These are phyloP conservation scores for Poterioochromonas sp. DNA, from an alignment of 352 stramenopile genomes.

Conservation along the genomic window DNA sequence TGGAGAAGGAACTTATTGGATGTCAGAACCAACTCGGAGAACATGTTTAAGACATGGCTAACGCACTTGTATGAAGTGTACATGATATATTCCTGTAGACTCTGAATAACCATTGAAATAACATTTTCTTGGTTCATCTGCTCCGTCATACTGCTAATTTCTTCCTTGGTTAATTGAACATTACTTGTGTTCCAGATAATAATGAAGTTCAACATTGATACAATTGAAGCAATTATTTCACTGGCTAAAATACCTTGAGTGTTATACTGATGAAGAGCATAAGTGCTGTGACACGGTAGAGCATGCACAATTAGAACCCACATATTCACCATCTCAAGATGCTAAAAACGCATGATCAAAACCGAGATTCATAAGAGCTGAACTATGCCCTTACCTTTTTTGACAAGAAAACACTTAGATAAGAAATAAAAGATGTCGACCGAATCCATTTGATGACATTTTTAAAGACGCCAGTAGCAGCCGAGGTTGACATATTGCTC, in stretches of 20 bases:
- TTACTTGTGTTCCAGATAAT: not conserved
- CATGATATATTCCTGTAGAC: not conserved
- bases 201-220: not conserved
- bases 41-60: not conserved
- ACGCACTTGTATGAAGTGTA: not conserved
- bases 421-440: too few relatives aligned
- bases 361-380: too few relatives aligned
- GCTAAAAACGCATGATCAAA: too few relatives aligned
- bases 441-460: too few relatives aligned
- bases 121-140: not conserved
- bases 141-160: not conserved
- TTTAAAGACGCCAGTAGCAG: too few relatives aligned
- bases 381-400: too few relatives aligned
- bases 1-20: slow-evolving; percentile 9
- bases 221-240: not conserved
- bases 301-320: not conserved
- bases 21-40: slow-evolving; percentile 17
- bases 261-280: not conserved
- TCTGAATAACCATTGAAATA: not conserved
- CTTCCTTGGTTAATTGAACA: not conserved
- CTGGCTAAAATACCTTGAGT: not conserved
- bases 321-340: not conserved
- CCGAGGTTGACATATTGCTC: too few relatives aligned
- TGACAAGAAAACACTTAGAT: too few relatives aligned
- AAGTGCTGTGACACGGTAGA: not conserved